Base-by-base conservation (phyloP, 441 rosid genomes). In the Populus hybrid region DNA sequence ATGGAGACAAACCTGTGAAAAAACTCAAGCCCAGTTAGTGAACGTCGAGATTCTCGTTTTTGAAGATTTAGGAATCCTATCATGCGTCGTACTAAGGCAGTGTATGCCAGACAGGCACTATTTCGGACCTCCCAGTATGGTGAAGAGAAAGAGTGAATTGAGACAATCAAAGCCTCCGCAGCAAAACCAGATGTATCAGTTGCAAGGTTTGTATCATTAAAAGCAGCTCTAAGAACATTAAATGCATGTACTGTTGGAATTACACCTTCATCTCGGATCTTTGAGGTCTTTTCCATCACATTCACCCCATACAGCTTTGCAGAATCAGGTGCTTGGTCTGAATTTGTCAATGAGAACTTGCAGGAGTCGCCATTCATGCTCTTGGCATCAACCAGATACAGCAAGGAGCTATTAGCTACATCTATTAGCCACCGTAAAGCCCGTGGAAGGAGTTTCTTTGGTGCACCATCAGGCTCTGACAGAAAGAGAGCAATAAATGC, bases 71-170 rank as follows among this genome's bases (percentile, higher is more conserved):
- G 90, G 84, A 95, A 94, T 57, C 99, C 99, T 82, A 95, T 78
- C 95, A 92, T 92, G 71, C 98, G 89, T 35, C 97, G 91, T 66
- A 95, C 84, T 87, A 95, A 87, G 81, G 98, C 93, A 84, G 98
- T 95, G 83, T 90, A 95, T 64, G 98, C 95, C 73, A 89, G 90
- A 78, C 97, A 91, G 78, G 99, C 98, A 87, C 98, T 90, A 84
- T 95, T 95, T 71, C 98, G 88, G 65, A 95, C 90, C 89, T 95
- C 99, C 99, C 98, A 95, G 85, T 92, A 94, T 73, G 97, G 93
- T 59, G 99, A 95, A 84, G 98, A 92, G 85, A 94, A 95, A 23
- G 98, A 91, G 67, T 91, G 83, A 80, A 95, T 84, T 76, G 99
- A 82, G 83, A 88, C 82, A 80, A 92, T 90, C 89, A 95, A 84